A percentile compares a stretch with the other conserved stretches of the same genome.
phyloP scores from a whole-genome alignment of 225 moss, liverwort and hornwort genomes.

The Bryum argenteum region DNA sequence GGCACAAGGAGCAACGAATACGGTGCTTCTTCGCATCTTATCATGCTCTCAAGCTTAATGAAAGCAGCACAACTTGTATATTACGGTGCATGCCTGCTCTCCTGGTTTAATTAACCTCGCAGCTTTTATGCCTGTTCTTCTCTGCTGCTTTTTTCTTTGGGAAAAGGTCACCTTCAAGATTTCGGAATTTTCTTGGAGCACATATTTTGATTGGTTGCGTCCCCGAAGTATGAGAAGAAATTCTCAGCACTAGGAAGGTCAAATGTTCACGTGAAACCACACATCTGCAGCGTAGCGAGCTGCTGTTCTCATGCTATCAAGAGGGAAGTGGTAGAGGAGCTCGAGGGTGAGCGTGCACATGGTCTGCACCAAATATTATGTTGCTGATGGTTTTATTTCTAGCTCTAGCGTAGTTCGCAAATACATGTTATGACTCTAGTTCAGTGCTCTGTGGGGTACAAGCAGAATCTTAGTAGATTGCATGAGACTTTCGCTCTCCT shows the following conservation, averaged over 20 bases:
- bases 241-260: slow-evolving; percentile 19
- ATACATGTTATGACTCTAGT: slow-evolving; percentile 1
- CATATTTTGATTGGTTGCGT: slow-evolving; percentile 9
- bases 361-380: not conserved
- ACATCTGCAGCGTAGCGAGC: slow-evolving; percentile 7
- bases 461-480: not conserved
- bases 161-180: not conserved
- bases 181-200: slow-evolving; percentile 6
- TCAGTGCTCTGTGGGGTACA: not conserved
- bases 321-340: not conserved
- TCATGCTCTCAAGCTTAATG: slow-evolving; percentile 24
- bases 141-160: slow-evolving; percentile 20
- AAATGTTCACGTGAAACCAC: not conserved
- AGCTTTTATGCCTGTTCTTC: slow-evolving; percentile 18
- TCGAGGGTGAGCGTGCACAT: slow-evolving; percentile 18
- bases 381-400: not conserved
- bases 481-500: slow-evolving; percentile 13
- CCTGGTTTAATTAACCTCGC: slow-evolving; percentile 14
- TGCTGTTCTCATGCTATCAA: not conserved
- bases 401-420: slow-evolving; percentile 4
- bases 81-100: slow-evolving; percentile 6
- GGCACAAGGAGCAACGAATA: slow-evolving; percentile 21
- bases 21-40: slow-evolving; percentile 36
- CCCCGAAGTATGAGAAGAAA: slow-evolving; percentile 8
- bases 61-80: slow-evolving; percentile 14